phyloP scores from a whole-genome alignment of 345 rosid species.

The Diplotaxis tenuifolia region DNA sequence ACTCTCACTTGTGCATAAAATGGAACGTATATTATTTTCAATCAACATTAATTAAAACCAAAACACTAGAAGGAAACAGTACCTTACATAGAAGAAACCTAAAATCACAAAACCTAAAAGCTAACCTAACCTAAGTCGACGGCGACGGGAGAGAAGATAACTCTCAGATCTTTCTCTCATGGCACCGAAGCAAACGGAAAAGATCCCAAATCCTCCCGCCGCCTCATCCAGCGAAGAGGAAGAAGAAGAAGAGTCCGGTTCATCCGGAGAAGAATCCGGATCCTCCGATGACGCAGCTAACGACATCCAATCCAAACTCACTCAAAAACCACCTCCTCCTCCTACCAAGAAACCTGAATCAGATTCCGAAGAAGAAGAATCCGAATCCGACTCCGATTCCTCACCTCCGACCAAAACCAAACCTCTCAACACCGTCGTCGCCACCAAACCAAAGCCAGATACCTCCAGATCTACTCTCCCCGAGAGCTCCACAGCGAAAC shows the following conservation, averaged over 20 bases:
- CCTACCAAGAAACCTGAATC: slow-evolving; percentile 21
- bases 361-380: slow-evolving; percentile 25
- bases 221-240: slow-evolving; percentile 37
- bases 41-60: neutral
- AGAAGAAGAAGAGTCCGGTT: slow-evolving; percentile 27
- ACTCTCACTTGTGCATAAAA: neutral
- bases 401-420: slow-evolving; percentile 12
- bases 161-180: slow-evolving; percentile 23
- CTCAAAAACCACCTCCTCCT: neutral
- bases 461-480: slow-evolving; percentile 1
- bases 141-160: slow-evolving; percentile 8
- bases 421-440: slow-evolving; percentile 30
- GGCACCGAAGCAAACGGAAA: slow-evolving; percentile 33
- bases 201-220: slow-evolving; percentile 11
- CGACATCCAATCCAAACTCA: neutral
- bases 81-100: neutral
- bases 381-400: slow-evolving; percentile 34
- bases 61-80: neutral
- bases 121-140: slow-evolving; percentile 10
- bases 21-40: neutral
- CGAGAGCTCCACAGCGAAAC: slow-evolving; percentile 25
- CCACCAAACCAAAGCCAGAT: slow-evolving; percentile 37
- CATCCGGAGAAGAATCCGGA: slow-evolving; percentile 21
- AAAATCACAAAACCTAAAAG: slow-evolving; percentile 10
- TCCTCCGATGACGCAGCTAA: slow-evolving; percentile 16